Evolutionary conservation across 1,284 basidiomycete genomes (phyloP), one percentile per base, ranked within the genome.

Genomic region (Ceratobasidium sp.): DNA sequence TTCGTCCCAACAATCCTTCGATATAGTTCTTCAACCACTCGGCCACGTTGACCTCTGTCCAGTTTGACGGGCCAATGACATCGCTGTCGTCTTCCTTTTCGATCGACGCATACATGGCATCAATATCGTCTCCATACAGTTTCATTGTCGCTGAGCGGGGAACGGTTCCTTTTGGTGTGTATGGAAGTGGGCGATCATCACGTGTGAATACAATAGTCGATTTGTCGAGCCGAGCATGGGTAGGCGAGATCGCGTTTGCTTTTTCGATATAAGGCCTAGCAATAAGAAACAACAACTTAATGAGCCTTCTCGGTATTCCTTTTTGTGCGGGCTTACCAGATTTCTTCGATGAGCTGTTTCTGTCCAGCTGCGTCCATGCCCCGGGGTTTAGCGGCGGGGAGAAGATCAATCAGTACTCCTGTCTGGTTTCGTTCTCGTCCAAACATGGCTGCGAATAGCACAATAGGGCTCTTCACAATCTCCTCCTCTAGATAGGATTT

Each of bases 361-460:
- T 83, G 72, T 50, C 76, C 76, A 5, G 76, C 75, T n/a, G 71
- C 16, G 53, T 82, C 80, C 8, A 14, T 65, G 3, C 80, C 79
- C 75, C 83, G 80, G 73, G 83, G 78, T 1, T 72, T 61, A 34
- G 76, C 77, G 18, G 74, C 76, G 5, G 78, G 73, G 9, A 57
- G 76, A 0, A 83, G 83, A 39, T 85, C 81, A 12, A 86, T 75
- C 14, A 85, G 74, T 12, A 85, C 78, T 0, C 84, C 84, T 14
- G 79, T 80, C 58, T 84, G 82, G 74, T 83, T 82, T n/a, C 80
- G 77, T 6, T 82, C 82, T 0, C 82, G 76, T 0, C 84, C 84
- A 73, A 85, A 80, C 78, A 83, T 79, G 32, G 83, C 71, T 8
- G 77, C 77, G 55, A 75, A 57, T 23, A 76, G 72, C n/a, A 86